Base-by-base conservation (phyloP, 345 rosid species). In the Rhizophora apiculata region DNA sequence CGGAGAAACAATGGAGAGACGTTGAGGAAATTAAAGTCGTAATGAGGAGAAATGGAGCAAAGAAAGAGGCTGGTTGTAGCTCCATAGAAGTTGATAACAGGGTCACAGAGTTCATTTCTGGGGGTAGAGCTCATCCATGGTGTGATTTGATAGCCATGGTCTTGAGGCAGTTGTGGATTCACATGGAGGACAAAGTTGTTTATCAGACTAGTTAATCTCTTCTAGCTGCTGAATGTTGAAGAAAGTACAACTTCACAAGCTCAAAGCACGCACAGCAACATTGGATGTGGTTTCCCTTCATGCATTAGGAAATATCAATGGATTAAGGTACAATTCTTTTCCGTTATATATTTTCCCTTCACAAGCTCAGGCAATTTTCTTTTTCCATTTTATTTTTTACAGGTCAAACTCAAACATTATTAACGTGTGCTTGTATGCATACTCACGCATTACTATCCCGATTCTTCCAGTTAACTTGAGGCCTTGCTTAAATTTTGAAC, bases 61-160 rank as follows among this genome's bases (percentile, higher is more conserved):
- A 74, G 77, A 86, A 92, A 74, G 92, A 86, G 73, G 86, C 80
- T 6, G 93, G 97, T 18, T 81, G 86, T 72, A 92, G 97, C 72
- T 72, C 77, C 63, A 84, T 89, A 70, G 93, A 91, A 79, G 59
- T 89, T 65, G 75, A 81, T 66, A 78, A 78, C 68, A 62, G 57
- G 36, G 87, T 85, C 73, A 86, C 81, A 0, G 89, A 87, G 80
- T 89, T 89, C 64, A 72, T 85, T 46, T 83, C 93, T 64, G 96
- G 96, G 65, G 84, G 84, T 65, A 79, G 79, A 75, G 63, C 65
- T 36, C 87, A 86, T 56, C 77, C 82, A 18, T 60, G 62, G 30
- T 76, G 82, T 82, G 76, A 73, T 60, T 13, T 34, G 43, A 77
- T 86, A 29, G 73, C 68, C 27, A 64, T 74, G 13, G 83, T 73